A percentile compares a stretch with the other conserved stretches of the same genome.
phyloP scores from a whole-genome alignment of 305 asterid species.

The Nicotiana rustica region DNA sequence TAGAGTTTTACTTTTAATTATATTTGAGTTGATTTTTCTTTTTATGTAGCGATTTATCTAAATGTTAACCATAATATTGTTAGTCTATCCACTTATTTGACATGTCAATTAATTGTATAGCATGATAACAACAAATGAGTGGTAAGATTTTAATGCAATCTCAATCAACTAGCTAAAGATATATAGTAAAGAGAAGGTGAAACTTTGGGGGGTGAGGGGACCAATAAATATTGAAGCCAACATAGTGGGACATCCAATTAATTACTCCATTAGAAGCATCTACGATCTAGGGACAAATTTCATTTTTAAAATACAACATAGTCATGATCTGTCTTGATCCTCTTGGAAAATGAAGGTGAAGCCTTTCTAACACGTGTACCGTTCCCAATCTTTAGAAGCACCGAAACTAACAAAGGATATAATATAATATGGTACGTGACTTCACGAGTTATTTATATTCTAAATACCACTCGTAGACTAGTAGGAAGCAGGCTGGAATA shows the following conservation, averaged over 20 bases:
- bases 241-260: neutral
- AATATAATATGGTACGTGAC: neutral
- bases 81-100: neutral
- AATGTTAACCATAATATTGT: neutral
- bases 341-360: neutral
- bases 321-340: neutral
- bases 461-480: neutral
- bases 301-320: neutral
- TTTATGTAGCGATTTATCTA: no score
- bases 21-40: neutral
- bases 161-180: constrained; percentile 2
- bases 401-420: neutral
- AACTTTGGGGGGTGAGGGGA: neutral
- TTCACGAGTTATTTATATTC: neutral
- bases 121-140: neutral
- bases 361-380: neutral
- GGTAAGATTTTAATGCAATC: neutral
- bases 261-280: constrained; percentile 19
- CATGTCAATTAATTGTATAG: neutral
- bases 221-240: constrained; percentile 23
- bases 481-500: neutral
- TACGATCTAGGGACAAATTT: no score
- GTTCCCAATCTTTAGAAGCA: neutral
- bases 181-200: neutral
- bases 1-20: no score